These are phyloP conservation scores for Ceratocystis cubensis DNA, from an alignment of 2,329 filamentous ascomycete genomes.

Conservation along the genomic window DNA sequence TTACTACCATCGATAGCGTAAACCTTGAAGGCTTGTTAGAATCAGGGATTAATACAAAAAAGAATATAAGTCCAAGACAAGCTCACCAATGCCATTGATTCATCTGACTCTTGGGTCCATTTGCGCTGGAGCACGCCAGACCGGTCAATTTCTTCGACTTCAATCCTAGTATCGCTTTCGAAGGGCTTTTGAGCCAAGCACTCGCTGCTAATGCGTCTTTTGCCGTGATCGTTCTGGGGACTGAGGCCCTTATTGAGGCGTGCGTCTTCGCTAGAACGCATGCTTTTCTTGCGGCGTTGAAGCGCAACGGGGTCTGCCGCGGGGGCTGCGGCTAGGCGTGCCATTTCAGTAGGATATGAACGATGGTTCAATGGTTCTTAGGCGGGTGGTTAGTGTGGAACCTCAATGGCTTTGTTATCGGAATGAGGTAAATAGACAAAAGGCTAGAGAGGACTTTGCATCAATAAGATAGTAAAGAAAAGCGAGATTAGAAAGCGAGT, in stretches of 20 bases:
- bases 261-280: background rate
- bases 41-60: no score
- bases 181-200: background rate
- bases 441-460: no score
- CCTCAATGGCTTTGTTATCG: no score
- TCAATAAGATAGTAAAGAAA: no score
- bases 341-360: background rate
- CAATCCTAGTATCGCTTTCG: conserved; percentile 21
- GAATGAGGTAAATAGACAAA: no score
- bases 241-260: background rate
- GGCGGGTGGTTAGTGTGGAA: no score
- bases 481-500: no score
- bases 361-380: background rate
- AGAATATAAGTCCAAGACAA: background rate
- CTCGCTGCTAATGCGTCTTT: background rate
- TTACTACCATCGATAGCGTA: conserved; percentile 1
- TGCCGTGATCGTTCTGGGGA: background rate
- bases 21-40: background rate
- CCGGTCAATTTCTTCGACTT: conserved; percentile 31
- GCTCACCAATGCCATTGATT: conserved; percentile 13
- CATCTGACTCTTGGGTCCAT: conserved; percentile 25
- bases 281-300: conserved; percentile 13
- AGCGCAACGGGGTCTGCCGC: conserved; percentile 1
- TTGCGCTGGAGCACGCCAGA: conserved; percentile 29
- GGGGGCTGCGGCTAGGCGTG: conserved; percentile 11